These are phyloP conservation scores for Pyrenula aspistea DNA, from an alignment of 495 filamentous ascomycete species.

Conservation along the genomic window DNA sequence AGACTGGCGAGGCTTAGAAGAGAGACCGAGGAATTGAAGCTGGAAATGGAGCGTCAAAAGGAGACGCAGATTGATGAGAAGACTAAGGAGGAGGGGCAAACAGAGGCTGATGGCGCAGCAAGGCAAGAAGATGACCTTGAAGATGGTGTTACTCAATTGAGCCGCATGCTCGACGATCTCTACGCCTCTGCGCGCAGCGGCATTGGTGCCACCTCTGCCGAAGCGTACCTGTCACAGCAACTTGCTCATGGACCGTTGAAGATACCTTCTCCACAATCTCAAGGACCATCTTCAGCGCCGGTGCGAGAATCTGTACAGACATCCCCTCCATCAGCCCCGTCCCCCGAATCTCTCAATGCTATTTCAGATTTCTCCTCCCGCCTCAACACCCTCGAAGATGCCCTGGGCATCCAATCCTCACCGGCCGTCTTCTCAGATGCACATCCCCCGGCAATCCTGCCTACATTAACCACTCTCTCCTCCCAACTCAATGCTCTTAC, in stretches of 20 bases:
- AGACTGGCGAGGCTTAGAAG: constrained; percentile 67
- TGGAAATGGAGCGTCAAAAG: constrained; percentile 44
- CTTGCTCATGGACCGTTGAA: constrained; percentile 8
- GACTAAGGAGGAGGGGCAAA: constrained; percentile 10
- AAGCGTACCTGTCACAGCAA: constrained; percentile 22
- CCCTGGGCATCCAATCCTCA: constrained; percentile 63
- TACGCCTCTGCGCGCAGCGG: constrained; percentile 29
- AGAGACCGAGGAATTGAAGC: constrained; percentile 69
- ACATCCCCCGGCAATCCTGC: constrained; percentile 69
- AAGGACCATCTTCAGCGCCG: constrained; percentile 1
- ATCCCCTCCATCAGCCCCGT: constrained; percentile 41
- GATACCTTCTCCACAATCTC: constrained; percentile 1
- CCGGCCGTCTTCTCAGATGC: constrained; percentile 51
- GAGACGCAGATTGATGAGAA: constrained; percentile 12
- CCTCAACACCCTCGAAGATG: constrained; percentile 63
- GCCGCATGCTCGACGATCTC: constrained; percentile 47
- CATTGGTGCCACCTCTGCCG: constrained; percentile 21
- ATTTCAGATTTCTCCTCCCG: constrained; percentile 82
- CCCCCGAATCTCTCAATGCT: constrained; percentile 53
- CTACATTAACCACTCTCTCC: constrained; percentile 54
- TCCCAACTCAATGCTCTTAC: constrained; percentile 30
- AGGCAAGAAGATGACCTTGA: constrained; percentile 21
- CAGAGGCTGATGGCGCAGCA: constrained; percentile 11
- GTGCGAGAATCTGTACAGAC: constrained; percentile 3
- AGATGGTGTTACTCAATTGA: constrained; percentile 46